Percentiles rank a stretch among this genome's conserved stretches.
These are phyloP conservation scores for Cochlearia excelsa DNA, from an alignment of 345 rosid genomes.

Conservation along the genomic window DNA sequence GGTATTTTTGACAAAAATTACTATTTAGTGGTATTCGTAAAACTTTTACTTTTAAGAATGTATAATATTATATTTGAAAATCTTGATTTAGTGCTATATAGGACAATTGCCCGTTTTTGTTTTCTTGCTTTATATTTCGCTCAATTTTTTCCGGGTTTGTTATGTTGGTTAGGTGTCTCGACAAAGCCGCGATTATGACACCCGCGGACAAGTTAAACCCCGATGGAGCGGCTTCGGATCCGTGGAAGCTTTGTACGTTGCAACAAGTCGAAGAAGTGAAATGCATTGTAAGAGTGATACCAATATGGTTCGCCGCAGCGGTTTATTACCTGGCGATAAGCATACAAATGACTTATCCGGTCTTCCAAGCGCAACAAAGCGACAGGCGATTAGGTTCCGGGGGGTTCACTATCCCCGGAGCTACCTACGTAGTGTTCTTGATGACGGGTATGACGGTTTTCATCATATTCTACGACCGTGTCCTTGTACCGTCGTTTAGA, in stretches of 20 bases:
- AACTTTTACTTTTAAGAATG: no score
- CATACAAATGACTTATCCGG: slow-evolving; percentile 49
- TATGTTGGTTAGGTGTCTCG: slow-evolving; percentile 42
- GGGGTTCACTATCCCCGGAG: slow-evolving; percentile 49
- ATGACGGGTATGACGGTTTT: slow-evolving; percentile 51
- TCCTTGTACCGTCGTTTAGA: slow-evolving; percentile 44
- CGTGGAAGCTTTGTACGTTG: slow-evolving; percentile 60
- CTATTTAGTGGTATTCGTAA: no score
- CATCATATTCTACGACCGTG: slow-evolving; percentile 52
- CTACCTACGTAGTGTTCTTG: slow-evolving; percentile 48
- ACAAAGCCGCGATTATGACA: slow-evolving; percentile 57
- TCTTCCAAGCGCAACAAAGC: slow-evolving; percentile 58
- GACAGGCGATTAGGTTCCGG: slow-evolving; percentile 49
- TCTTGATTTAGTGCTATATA: no score
- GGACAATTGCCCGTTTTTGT: no score
- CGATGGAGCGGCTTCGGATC: slow-evolving; percentile 47
- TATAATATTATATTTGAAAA: no score
- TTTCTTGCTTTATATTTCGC: no score
- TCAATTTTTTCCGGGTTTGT: background rate
- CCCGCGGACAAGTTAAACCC: slow-evolving; percentile 37
- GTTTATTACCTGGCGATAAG: slow-evolving; percentile 38
- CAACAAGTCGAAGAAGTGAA: slow-evolving; percentile 75
- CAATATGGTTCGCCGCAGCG: slow-evolving; percentile 53
- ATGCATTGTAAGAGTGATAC: slow-evolving; percentile 54
- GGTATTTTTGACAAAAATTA: no score